Evolutionary conservation across 2,329 filamentous ascomycete species (phyloP).

Genomic region (Cyphellophora attinorum): DNA sequence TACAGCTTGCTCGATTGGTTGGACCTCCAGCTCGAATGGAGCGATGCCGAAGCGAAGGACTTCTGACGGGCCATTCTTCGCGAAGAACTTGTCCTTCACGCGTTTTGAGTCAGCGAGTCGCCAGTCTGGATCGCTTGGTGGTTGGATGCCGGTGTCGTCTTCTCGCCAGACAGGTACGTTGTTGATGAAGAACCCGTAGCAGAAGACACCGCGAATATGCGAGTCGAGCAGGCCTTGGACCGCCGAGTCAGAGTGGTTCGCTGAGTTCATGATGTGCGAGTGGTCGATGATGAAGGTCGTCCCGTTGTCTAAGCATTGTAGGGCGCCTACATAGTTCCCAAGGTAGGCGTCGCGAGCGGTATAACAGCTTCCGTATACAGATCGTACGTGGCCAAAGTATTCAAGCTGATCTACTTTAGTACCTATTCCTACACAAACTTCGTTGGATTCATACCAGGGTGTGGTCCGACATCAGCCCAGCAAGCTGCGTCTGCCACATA

Average conservation of each 20-base stretch:
- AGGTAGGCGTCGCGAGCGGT: slow-evolving; percentile 31
- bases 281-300: slow-evolving; percentile 21
- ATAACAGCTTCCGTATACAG: slow-evolving; percentile 18
- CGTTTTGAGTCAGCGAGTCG: slow-evolving; percentile 5
- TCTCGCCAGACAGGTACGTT: neutral
- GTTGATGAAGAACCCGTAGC: slow-evolving; percentile 13
- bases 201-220: slow-evolving; percentile 21
- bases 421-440: slow-evolving; percentile 21
- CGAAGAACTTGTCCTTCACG: slow-evolving; percentile 3
- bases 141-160: neutral
- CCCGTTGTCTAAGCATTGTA: slow-evolving; percentile 9
- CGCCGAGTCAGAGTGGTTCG: slow-evolving; percentile 20
- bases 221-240: slow-evolving; percentile 19
- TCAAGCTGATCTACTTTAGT: slow-evolving; percentile 32
- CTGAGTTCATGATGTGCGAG: slow-evolving; percentile 20
- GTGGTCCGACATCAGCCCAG: neutral
- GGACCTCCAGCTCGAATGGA: slow-evolving; percentile 4
- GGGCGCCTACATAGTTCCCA: slow-evolving; percentile 6
- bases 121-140: slow-evolving; percentile 2
- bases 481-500: slow-evolving; percentile 34
- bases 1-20: slow-evolving; percentile 4
- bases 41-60: slow-evolving; percentile 10
- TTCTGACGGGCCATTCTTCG: slow-evolving; percentile 1
- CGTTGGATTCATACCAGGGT: neutral
- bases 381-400: slow-evolving; percentile 21